These are phyloP conservation scores for Penicillium digitatum DNA, from an alignment of 2,329 filamentous ascomycete species.

Conservation along the genomic window DNA sequence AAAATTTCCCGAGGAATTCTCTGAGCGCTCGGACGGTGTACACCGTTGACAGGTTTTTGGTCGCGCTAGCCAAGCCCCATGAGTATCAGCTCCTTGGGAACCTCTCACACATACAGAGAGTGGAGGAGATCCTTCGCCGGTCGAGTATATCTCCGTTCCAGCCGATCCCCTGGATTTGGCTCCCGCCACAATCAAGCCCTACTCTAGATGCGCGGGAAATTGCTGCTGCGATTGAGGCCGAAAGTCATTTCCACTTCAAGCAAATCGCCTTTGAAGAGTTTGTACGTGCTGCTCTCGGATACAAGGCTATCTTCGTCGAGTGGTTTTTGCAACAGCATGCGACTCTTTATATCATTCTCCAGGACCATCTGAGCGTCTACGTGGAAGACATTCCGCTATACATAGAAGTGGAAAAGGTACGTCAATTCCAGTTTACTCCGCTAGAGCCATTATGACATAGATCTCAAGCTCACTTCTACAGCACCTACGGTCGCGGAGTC, in stretches of 20 bases:
- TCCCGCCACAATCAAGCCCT: conserved; percentile 26
- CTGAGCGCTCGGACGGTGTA: conserved; percentile 33
- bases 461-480: conserved; percentile 11
- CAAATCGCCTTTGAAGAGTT: conserved; percentile 40
- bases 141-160: conserved; percentile 25
- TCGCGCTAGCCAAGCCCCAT: conserved; percentile 26
- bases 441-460: not conserved
- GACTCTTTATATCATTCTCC: conserved; percentile 33
- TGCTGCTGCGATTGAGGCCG: conserved; percentile 35
- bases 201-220: conserved; percentile 24
- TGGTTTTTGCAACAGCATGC: conserved; percentile 42
- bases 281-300: conserved; percentile 39
- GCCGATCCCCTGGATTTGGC: conserved; percentile 36
- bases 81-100: conserved; percentile 26
- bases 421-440: not conserved
- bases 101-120: conserved; percentile 37
- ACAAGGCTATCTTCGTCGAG: conserved; percentile 32
- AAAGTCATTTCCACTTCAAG: conserved; percentile 41
- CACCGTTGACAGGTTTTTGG: conserved; percentile 34
- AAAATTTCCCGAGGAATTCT: conserved; percentile 33
- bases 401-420: conserved; percentile 37
- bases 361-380: conserved; percentile 30
- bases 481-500: conserved; percentile 36
- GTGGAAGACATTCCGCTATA: conserved; percentile 34
- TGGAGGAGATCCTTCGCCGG: conserved; percentile 39